Evolutionary conservation across 108 stramenopile species (phyloP).

Genomic region (Thalassiosira profunda): DNA sequence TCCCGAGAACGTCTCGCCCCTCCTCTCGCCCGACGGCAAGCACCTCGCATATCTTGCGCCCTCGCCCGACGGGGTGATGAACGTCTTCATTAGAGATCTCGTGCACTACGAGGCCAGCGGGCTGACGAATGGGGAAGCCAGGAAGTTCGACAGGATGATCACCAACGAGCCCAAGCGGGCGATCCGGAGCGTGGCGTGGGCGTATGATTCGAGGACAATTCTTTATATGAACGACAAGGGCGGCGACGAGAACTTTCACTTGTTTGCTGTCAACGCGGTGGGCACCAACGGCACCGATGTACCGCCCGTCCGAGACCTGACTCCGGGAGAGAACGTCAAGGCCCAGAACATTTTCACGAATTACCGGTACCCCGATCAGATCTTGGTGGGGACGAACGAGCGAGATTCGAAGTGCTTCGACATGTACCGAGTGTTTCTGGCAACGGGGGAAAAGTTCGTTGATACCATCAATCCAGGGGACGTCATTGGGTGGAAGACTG

Average conservation of each 20-base stretch:
- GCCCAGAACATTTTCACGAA: slow-evolving; percentile 60
- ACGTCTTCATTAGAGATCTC: slow-evolving; percentile 48
- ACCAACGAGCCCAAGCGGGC: slow-evolving; percentile 62
- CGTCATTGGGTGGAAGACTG: slow-evolving; percentile 61
- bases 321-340: slow-evolving; percentile 64
- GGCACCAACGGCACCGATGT: neutral
- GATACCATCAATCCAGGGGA: slow-evolving; percentile 71
- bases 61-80: slow-evolving; percentile 49
- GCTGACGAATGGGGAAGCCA: neutral
- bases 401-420: slow-evolving; percentile 48
- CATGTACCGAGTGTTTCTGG: slow-evolving; percentile 50
- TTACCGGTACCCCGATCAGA: slow-evolving; percentile 54
- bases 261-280: slow-evolving; percentile 51
- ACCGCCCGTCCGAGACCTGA: slow-evolving; percentile 53
- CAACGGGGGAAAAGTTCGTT: slow-evolving; percentile 51
- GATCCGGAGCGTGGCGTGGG: slow-evolving; percentile 59
- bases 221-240: slow-evolving; percentile 63
- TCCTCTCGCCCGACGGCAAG: slow-evolving; percentile 52
- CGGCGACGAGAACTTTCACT: slow-evolving; percentile 69
- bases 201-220: slow-evolving; percentile 53
- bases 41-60: slow-evolving; percentile 58
- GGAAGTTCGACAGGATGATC: slow-evolving; percentile 32
- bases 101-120: slow-evolving; percentile 8
- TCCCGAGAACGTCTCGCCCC: slow-evolving; percentile 54
- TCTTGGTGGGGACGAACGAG: slow-evolving; percentile 64